These are phyloP conservation scores for Chalciporus piperatus DNA, from an alignment of 768 basidiomycete species.

Conservation along the genomic window DNA sequence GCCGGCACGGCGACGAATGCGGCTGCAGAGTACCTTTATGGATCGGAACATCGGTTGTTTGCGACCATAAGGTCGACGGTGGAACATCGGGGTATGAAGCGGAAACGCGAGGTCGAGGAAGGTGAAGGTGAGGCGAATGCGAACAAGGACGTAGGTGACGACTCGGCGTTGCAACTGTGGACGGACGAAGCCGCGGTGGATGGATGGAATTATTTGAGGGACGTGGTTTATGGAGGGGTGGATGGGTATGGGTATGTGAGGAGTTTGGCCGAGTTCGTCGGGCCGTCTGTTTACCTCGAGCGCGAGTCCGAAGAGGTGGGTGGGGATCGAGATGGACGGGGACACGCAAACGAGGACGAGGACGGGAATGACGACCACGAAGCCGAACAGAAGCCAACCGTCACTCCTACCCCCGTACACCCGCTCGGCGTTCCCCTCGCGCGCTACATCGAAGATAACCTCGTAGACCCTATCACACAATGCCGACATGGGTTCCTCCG, in stretches of 20 bases:
- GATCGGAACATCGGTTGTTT: slow-evolving; percentile 19
- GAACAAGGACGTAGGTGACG: slow-evolving; percentile 3
- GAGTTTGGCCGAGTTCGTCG: slow-evolving; percentile 72
- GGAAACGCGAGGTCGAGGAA: slow-evolving; percentile 16
- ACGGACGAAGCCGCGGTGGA: slow-evolving; percentile 44
- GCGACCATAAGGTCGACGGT: slow-evolving; percentile 40
- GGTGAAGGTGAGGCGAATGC: not conserved
- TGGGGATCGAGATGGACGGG: not conserved
- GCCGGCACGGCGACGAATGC: not conserved
- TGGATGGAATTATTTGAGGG: slow-evolving; percentile 64
- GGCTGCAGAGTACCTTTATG: slow-evolving; percentile 10
- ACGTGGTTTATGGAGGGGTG: slow-evolving; percentile 77
- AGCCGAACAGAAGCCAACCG: not conserved
- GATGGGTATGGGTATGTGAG: slow-evolving; percentile 75
- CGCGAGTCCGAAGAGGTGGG: not conserved
- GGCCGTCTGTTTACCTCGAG: slow-evolving; percentile 22
- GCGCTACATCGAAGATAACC: slow-evolving; percentile 38
- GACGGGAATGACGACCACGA: not conserved
- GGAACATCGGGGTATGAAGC: slow-evolving; percentile 23
- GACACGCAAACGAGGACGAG: not conserved
- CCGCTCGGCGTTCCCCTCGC: slow-evolving; percentile 36
- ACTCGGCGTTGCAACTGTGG: slow-evolving; percentile 42
- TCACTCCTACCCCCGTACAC: not conserved
- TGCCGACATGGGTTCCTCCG: slow-evolving; percentile 39
- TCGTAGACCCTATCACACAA: slow-evolving; percentile 40